phyloP scores from a whole-genome alignment of 345 rosid genomes.

The Erucastrum elatum region DNA sequence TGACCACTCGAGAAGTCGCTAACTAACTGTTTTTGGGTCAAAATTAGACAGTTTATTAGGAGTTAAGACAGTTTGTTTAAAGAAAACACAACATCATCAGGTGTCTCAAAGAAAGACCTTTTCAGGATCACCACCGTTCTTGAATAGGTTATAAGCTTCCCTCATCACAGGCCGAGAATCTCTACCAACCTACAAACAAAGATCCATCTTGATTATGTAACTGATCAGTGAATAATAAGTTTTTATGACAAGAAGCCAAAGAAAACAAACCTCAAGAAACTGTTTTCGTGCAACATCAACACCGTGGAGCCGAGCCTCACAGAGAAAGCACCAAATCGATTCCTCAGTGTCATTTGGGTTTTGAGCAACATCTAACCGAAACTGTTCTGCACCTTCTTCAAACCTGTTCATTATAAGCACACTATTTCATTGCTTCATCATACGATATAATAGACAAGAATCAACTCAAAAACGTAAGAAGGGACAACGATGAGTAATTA shows the following conservation, averaged over 20 bases:
- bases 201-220: background rate
- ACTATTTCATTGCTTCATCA: constrained; percentile 13
- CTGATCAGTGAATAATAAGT: background rate
- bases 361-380: constrained; percentile 81
- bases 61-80: background rate
- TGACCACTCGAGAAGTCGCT: constrained; percentile 56
- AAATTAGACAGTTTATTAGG: background rate
- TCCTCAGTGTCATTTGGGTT: constrained; percentile 95
- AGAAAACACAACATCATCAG: background rate
- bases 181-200: constrained; percentile 69
- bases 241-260: background rate
- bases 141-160: constrained; percentile 75
- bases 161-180: constrained; percentile 85
- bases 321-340: constrained; percentile 90
- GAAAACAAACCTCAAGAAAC: constrained; percentile 62
- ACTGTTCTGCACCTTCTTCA: constrained; percentile 92
- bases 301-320: constrained; percentile 73
- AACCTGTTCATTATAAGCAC: constrained; percentile 47
- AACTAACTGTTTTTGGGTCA: constrained; percentile 46
- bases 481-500: background rate
- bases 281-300: constrained; percentile 59
- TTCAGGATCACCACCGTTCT: constrained; percentile 85
- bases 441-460: background rate
- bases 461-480: background rate
- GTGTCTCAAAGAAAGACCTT: constrained; percentile 46